These are phyloP conservation scores for Talaromyces sp. DNA, from an alignment of 2,329 filamentous ascomycete genomes.

Conservation along the genomic window DNA sequence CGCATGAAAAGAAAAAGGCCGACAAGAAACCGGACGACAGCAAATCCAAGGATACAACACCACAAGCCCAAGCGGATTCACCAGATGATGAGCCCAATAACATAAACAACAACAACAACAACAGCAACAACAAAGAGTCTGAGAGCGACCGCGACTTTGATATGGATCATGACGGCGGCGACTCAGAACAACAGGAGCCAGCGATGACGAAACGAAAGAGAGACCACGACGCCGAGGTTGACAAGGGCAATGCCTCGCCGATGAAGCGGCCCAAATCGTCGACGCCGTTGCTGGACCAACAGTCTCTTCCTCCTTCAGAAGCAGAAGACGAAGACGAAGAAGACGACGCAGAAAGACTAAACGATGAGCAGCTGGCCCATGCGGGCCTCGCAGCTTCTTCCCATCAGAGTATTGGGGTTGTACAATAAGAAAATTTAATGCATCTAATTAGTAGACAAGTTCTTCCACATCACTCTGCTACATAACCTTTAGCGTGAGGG, in stretches of 20 bases:
- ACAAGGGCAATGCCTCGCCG: constrained; percentile 30
- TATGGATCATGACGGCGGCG: constrained; percentile 24
- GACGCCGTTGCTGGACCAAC: constrained; percentile 5
- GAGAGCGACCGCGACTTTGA: constrained; percentile 3
- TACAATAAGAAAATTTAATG: constrained; percentile 9
- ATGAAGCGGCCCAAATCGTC: constrained; percentile 11
- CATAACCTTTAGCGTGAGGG: no score
- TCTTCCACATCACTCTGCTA: no score
- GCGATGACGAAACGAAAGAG: constrained; percentile 55
- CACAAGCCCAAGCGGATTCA: constrained; percentile 14
- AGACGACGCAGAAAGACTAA: constrained; percentile 2
- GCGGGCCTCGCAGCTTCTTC: constrained; percentile 10
- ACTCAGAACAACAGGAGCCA: constrained; percentile 10
- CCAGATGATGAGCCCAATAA: constrained; percentile 14
- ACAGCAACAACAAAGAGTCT: constrained; percentile 29
- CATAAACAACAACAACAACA: constrained; percentile 26
- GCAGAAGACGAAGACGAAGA: constrained; percentile 3
- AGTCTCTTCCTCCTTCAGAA: constrained; percentile 5
- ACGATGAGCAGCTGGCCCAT: constrained; percentile 1
- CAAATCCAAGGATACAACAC: constrained; percentile 18
- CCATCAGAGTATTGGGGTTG: constrained; percentile 14
- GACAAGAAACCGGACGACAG: constrained; percentile 36
- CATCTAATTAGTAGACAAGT: neutral
- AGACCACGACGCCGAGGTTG: constrained; percentile 19
- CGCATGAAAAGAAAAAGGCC: constrained; percentile 62